Evolutionary conservation across 768 basidiomycete genomes (phyloP).

Genomic region (Agaricus subrufescens): DNA sequence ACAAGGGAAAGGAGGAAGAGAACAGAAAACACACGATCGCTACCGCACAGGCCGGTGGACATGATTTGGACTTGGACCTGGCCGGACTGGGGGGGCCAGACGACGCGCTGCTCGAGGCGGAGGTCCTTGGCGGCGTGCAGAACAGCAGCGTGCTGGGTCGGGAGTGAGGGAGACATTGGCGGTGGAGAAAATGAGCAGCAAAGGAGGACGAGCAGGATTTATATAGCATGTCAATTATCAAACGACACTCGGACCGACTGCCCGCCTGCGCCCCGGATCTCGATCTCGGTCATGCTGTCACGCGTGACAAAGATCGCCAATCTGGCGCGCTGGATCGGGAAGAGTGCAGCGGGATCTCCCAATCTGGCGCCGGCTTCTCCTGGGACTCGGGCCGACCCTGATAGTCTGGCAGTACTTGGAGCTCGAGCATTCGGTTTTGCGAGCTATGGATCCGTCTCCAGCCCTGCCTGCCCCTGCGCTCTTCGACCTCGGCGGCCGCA

Average conservation of each 20-base stretch:
- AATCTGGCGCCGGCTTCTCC: neutral
- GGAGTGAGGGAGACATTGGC: constrained; percentile 33
- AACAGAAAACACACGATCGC: constrained; percentile 52
- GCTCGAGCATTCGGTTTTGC: constrained; percentile 6
- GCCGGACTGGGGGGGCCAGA: constrained; percentile 66
- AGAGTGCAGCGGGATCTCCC: neutral
- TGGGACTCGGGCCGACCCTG: constrained; percentile 13
- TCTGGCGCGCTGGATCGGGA: constrained; percentile 6
- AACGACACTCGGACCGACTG: constrained; percentile 9
- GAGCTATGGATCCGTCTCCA: constrained; percentile 51
- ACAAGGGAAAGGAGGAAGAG: neutral
- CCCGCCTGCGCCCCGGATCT: constrained; percentile 4
- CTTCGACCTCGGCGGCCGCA: constrained; percentile 64
- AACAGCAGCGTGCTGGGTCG: constrained; percentile 62
- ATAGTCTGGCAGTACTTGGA: constrained; percentile 4
- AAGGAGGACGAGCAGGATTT: constrained; percentile 5
- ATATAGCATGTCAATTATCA: constrained; percentile 10
- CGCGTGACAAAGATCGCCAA: neutral
- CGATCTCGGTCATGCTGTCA: constrained; percentile 1
- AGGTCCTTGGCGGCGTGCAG: constrained; percentile 74
- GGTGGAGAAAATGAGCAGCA: constrained; percentile 13
- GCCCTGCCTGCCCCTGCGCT: constrained; percentile 45
- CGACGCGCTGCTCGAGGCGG: constrained; percentile 66
- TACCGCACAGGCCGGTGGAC: constrained; percentile 89
- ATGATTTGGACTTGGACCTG: constrained; percentile 78